Evolutionary conservation across 2,329 filamentous ascomycete species (phyloP), one percentile per base, ranked within the genome.

Genomic region (Fusarium foetens): DNA sequence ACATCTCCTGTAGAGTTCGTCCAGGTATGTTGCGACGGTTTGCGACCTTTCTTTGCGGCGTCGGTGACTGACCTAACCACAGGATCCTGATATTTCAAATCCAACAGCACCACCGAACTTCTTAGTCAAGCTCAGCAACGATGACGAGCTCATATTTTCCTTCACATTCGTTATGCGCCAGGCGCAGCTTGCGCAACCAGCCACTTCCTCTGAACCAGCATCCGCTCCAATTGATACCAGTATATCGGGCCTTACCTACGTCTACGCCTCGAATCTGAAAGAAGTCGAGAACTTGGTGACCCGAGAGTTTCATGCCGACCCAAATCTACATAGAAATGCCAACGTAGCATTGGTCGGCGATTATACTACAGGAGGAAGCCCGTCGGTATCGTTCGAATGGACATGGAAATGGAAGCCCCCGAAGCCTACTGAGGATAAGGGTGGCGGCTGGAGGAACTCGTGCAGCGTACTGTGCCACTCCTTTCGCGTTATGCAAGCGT

Each of bases 361-460:
- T 80, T 98, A 93, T 79, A 88, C 89, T 6, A 99, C 96, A 1
- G 90, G 88, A 36, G 95, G 95, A n/a, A 93, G 86, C 77, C 86
- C 92, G 11, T 95, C 94, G 4, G 92, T 97, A 35, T 91, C 94
- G 38, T 98, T 98, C 79, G 92, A 95, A 72, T 99, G 95, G 94
- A 91, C 92, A 12, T 99, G 96, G 96, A 96, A 92, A 85, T 99
- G 95, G 94, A 94, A 93, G 79, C 94, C 96, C 13, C 96, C 96
- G 41, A 97, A 94, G 85, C 78, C 84, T 19, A 83, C 85, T 21
- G 95, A 98, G 79, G 95, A 98, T 79, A 90, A 90, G 77, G 93
- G 93, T 35, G 94, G 94, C 63, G 96, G 96, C 48, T 99, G 96
- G 95, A 93, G 94, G 79, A 98, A 97, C 79, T 93, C 92, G 76